A percentile compares a stretch with the other conserved stretches of the same genome.
phyloP scores from a whole-genome alignment of 75 land plant species.

The Isoetes taiwanensis region DNA sequence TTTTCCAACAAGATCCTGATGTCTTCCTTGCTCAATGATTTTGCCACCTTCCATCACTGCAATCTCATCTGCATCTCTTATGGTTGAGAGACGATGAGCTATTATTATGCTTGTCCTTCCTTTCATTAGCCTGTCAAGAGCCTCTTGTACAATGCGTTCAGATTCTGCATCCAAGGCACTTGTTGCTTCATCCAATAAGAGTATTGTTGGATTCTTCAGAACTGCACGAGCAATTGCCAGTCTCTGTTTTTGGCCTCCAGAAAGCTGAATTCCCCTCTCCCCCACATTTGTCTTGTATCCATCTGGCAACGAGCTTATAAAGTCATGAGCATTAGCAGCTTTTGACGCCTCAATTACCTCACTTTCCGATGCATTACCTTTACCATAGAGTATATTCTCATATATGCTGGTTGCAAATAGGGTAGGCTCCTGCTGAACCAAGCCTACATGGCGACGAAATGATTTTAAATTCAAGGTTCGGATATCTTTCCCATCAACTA shows the following conservation, averaged over 20 bases:
- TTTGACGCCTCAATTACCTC: constrained; percentile 36
- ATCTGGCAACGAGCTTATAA: constrained; percentile 33
- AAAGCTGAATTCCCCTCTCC: constrained; percentile 30
- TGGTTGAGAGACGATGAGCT: constrained; percentile 31
- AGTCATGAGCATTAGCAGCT: constrained; percentile 49
- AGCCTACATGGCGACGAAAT: constrained; percentile 28
- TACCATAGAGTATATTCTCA: constrained; percentile 51
- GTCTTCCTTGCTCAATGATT: constrained; percentile 26
- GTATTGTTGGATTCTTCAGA: constrained; percentile 24
- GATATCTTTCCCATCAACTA: constrained; percentile 25
- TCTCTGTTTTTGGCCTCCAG: constrained; percentile 38
- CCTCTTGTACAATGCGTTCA: constrained; percentile 26
- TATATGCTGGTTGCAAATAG: constrained; percentile 40
- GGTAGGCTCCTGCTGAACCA: constrained; percentile 34
- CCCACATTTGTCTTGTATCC: constrained; percentile 37
- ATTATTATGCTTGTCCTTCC: constrained; percentile 21
- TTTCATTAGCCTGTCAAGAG: constrained; percentile 25
- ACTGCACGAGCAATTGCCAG: constrained; percentile 35
- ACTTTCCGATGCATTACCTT: constrained; percentile 31
- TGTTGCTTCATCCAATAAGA: constrained; percentile 36
- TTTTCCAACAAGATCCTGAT: constrained; percentile 13
- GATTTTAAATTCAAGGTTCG: constrained; percentile 13
- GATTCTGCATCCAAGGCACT: constrained; percentile 40
- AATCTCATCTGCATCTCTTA: constrained; percentile 23
- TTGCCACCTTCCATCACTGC: constrained; percentile 25